Evolutionary conservation across 2,329 filamentous ascomycete species (phyloP).

Genomic region (Atkinsonella hypoxylon): DNA sequence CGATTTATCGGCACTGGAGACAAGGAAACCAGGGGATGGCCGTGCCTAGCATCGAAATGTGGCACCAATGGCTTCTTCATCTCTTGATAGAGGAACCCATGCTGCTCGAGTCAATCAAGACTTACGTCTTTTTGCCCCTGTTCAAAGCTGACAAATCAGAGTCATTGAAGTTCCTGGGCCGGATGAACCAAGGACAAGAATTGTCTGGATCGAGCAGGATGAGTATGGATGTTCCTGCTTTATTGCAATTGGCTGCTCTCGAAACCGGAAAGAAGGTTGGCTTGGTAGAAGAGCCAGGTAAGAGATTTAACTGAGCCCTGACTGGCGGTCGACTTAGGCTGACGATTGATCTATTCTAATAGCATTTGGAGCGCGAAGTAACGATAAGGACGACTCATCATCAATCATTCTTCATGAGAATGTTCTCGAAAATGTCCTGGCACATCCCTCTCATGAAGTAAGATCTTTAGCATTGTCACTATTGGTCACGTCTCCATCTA

Average conservation of each 20-base stretch:
- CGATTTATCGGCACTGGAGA: conserved; percentile 38
- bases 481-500: conserved; percentile 62
- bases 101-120: conserved; percentile 51
- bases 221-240: conserved; percentile 38
- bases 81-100: conserved; percentile 35
- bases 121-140: conserved; percentile 50
- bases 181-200: conserved; percentile 40
- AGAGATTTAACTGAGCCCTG: not conserved
- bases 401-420: conserved; percentile 26
- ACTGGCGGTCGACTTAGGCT: not conserved
- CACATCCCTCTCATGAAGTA: conserved; percentile 48
- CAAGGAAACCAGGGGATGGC: conserved; percentile 15
- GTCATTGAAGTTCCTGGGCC: conserved; percentile 44
- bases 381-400: conserved; percentile 8
- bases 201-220: conserved; percentile 31
- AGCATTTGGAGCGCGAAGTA: conserved; percentile 17
- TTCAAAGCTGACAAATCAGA: conserved; percentile 45
- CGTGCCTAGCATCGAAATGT: conserved; percentile 27
- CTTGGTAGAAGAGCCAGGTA: conserved; percentile 55
- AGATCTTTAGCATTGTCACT: conserved; percentile 73
- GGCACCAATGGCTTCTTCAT: conserved; percentile 45
- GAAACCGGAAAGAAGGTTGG: conserved; percentile 61
- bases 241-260: conserved; percentile 54
- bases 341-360: not conserved
- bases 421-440: conserved; percentile 40